Percentiles rank a stretch among this genome's conserved stretches.
Evolutionary conservation across 495 filamentous ascomycete species (phyloP).

Genomic region (Ramalina intermedia): DNA sequence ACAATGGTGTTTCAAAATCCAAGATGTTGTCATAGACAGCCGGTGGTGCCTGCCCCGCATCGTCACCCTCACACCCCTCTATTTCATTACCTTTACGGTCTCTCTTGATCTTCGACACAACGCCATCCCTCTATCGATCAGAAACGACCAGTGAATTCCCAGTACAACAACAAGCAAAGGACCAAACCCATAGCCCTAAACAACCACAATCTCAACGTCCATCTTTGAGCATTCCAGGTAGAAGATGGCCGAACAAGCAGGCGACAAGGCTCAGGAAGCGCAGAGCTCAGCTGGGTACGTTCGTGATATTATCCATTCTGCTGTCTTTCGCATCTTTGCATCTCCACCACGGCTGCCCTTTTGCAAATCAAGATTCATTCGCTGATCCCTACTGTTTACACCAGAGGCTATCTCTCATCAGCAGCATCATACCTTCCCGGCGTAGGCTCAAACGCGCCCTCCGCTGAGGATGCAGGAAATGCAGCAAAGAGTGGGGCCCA

Average conservation of each 20-base stretch:
- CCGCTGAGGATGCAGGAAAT: conserved; percentile 3
- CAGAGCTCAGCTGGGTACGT: neutral
- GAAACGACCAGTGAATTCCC: neutral
- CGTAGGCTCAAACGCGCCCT: conserved; percentile 1
- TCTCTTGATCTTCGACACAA: neutral
- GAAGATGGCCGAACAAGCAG: neutral
- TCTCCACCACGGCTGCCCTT: neutral
- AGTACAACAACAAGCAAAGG: neutral
- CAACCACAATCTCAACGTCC: neutral
- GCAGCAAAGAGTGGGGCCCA: neutral
- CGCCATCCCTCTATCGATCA: neutral
- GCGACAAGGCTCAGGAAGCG: neutral
- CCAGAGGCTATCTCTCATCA: conserved; percentile 7
- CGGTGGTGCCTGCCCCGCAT: neutral
- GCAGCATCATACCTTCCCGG: conserved; percentile 7
- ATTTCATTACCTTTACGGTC: neutral
- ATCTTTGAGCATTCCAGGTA: neutral
- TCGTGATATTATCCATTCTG: neutral
- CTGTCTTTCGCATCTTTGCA: neutral
- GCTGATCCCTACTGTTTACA: neutral
- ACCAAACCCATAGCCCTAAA: too few species aligned
- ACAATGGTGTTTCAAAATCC: neutral
- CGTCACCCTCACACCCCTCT: neutral
- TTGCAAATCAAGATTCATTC: neutral
- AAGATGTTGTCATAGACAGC: neutral